phyloP scores from a whole-genome alignment of 108 stramenopile species.

The Pseudonitzschia multiseries region DNA sequence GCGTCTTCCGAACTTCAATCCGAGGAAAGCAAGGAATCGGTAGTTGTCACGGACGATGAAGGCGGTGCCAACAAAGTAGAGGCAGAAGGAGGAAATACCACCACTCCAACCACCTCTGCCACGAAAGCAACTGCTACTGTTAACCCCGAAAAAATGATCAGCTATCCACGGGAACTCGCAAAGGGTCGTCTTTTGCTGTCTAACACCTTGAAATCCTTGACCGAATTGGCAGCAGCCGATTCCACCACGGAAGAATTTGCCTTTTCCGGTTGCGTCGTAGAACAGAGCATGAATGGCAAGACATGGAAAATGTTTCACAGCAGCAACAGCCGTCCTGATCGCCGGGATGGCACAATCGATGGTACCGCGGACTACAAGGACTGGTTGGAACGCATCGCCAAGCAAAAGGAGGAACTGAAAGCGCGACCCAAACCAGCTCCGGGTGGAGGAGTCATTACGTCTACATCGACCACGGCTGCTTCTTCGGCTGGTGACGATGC shows the following conservation, averaged over 20 bases:
- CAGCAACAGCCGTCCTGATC: conserved; percentile 32
- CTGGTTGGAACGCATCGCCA: conserved; percentile 33
- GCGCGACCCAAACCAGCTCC: conserved; percentile 55
- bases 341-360: conserved; percentile 50
- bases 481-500: conserved; percentile 9
- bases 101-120: not conserved
- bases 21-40: conserved; percentile 5
- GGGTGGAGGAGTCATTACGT: conserved; percentile 39
- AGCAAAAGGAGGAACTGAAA: conserved; percentile 45
- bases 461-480: conserved; percentile 4
- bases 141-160: conserved; percentile 14
- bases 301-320: conserved; percentile 38
- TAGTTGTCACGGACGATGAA: not conserved
- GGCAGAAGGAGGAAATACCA: conserved; percentile 3
- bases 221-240: conserved; percentile 23
- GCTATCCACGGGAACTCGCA: conserved; percentile 43
- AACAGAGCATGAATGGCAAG: conserved; percentile 43
- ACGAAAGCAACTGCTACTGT: not conserved
- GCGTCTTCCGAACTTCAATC: not conserved
- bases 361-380: conserved; percentile 41
- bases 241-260: conserved; percentile 23
- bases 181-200: conserved; percentile 37
- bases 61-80: not conserved
- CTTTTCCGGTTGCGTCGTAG: conserved; percentile 32
- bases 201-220: conserved; percentile 31